phyloP scores from a whole-genome alignment of 140 eudicot species.

The Cichorium intybus region DNA sequence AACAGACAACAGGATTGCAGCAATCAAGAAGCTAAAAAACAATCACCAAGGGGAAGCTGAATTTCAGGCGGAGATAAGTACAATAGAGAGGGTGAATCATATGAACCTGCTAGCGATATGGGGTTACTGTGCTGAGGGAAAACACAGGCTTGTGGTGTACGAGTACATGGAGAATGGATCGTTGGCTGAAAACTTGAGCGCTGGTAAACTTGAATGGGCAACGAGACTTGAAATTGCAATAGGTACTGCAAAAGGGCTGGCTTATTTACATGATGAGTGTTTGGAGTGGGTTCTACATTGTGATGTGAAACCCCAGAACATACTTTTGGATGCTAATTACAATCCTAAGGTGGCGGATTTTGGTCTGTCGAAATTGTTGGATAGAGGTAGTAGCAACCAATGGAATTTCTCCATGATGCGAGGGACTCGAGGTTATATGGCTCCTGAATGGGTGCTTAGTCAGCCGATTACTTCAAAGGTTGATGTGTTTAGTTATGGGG shows the following conservation, averaged over 20 bases:
- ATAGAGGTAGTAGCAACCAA: not conserved
- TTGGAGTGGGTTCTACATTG: conserved; percentile 36
- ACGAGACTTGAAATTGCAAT: conserved; percentile 15
- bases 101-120: conserved; percentile 29
- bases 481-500: conserved; percentile 20
- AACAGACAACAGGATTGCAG: conserved; percentile 18
- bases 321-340: conserved; percentile 15
- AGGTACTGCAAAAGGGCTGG: conserved; percentile 33
- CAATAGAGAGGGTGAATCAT: conserved; percentile 25
- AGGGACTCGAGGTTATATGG: conserved; percentile 36
- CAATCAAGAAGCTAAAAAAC: conserved; percentile 18
- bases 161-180: conserved; percentile 33
- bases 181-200: conserved; percentile 9
- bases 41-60: conserved; percentile 28
- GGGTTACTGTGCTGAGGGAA: conserved; percentile 30
- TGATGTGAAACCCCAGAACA: conserved; percentile 29
- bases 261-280: conserved; percentile 34
- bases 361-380: conserved; percentile 23
- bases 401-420: conserved; percentile 22
- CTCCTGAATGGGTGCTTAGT: conserved; percentile 20
- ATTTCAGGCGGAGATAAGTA: conserved; percentile 26
- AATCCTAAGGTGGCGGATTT: conserved; percentile 31
- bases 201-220: conserved; percentile 16
- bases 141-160: conserved; percentile 24
- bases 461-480: conserved; percentile 24